These are phyloP conservation scores for Oenanthe javanica DNA, from an alignment of 140 eudicot species.

Conservation along the genomic window DNA sequence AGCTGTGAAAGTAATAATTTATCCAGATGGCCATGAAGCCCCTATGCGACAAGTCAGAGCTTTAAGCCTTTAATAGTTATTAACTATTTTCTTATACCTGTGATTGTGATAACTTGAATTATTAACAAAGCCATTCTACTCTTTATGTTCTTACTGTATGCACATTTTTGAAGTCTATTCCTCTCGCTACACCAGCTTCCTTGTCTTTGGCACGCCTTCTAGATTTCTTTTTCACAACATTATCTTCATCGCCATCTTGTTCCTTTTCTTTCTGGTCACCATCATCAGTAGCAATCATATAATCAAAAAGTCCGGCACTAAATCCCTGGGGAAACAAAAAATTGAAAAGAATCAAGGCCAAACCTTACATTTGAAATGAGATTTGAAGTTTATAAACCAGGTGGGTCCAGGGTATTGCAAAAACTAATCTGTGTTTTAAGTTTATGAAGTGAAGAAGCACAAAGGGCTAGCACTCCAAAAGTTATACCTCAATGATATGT, in stretches of 20 bases:
- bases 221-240: constrained; percentile 35
- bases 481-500: constrained; percentile 81
- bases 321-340: constrained; percentile 44
- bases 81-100: not conserved
- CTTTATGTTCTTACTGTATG: constrained; percentile 52
- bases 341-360: not conserved
- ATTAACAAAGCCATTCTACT: not conserved
- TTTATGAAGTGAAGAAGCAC: not conserved
- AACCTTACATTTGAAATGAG: not conserved
- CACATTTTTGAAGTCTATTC: constrained; percentile 96
- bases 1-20: not conserved
- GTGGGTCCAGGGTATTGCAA: not conserved
- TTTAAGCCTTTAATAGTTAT: not conserved
- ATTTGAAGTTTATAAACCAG: not conserved
- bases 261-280: constrained; percentile 54
- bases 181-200: constrained; percentile 98
- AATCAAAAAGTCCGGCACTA: constrained; percentile 98
- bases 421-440: not conserved
- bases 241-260: constrained; percentile 38
- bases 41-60: not conserved
- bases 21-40: not conserved
- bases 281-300: constrained; percentile 87
- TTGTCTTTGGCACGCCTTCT: constrained; percentile 60
- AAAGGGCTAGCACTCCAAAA: not conserved
- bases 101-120: not conserved